Evolutionary conservation across 2,329 filamentous ascomycete species (phyloP).

Genomic region (Phyllachora maydis): DNA sequence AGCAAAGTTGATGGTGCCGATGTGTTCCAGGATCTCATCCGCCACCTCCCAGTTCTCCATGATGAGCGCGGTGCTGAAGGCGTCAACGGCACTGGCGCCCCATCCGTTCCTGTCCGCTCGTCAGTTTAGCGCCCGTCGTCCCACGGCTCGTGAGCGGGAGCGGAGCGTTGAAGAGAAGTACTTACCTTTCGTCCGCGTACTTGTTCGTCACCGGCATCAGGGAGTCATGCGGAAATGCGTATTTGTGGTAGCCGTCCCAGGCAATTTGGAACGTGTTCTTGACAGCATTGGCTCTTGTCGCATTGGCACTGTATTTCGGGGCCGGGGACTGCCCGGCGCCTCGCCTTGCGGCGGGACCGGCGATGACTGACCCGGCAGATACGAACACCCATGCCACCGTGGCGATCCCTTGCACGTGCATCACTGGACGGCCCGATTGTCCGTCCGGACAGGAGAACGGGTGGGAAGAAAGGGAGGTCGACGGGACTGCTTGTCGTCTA

Average conservation of each 20-base stretch:
- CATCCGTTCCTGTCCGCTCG: conserved; percentile 46
- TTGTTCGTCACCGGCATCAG: conserved; percentile 46
- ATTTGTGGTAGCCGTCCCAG: conserved; percentile 52
- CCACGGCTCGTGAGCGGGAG: no score
- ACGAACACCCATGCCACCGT: no score
- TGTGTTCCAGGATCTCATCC: conserved; percentile 47
- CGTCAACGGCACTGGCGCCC: conserved; percentile 69
- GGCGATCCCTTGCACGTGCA: no score
- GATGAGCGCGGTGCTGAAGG: conserved; percentile 57
- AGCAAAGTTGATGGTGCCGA: conserved; percentile 52
- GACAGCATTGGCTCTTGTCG: conserved; percentile 33
- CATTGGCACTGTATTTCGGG: conserved; percentile 10
- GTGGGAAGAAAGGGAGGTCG: no score
- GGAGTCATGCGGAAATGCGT: conserved; percentile 63
- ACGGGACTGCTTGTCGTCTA: no score
- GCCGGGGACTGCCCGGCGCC: no score
- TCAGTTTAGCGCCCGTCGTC: background rate
- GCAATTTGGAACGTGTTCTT: conserved; percentile 48
- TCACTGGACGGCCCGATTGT: no score
- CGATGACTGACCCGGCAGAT: background rate
- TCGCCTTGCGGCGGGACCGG: no score
- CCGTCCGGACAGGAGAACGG: no score
- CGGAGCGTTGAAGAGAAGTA: background rate
- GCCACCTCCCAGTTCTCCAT: conserved; percentile 53
- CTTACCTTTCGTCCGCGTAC: conserved; percentile 48